Base-by-base conservation (phyloP, 2,329 filamentous ascomycete species). In the Aspergillus sp. region DNA sequence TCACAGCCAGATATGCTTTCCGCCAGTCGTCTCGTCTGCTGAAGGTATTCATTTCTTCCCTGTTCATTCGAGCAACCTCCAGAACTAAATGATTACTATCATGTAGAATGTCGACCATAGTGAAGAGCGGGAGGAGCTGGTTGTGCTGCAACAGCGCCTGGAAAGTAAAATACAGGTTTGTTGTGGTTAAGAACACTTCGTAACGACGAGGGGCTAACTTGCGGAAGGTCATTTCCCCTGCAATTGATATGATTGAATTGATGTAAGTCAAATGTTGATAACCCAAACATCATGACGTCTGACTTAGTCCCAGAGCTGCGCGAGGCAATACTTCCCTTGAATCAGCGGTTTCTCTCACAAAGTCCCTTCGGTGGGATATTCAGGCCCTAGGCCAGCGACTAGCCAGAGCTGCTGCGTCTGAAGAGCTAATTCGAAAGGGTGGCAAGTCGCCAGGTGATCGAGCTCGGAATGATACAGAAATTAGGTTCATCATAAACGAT, bases 191-290 rank as follows among this genome's bases (percentile, higher is more conserved):
- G 10, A 19, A 22, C 37, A 39, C 10, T 7, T 19, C 13, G 13
- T n/a, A 17, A 35, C 5, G 17, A 12, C 5, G 10, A 42, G 41
- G 17, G 47, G 22, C 48, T 55, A 23, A 56, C 38, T 33, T 22
- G 20, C 20, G 10, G 7, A 30, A 88, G 83, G 88, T 95, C 55
- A 84, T 96, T 41, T 90, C 89, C 9, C 90, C 90, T 1, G 87
- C 89, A 7, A 91, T 95, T 60, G 89, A 95, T 64, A 83, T 95
- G 75, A 89, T 95, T 59, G 88, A 95, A 66, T 79, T 96, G 59
- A 93, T 93, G 84, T 87, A 66, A 58, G 77, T 62, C 25, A 13
- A 20, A 17, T 17, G n/a, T 6, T n/a, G 1, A 13, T 39, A n/a
- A 10, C n/a, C n/a, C 27, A 20, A 27, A 35, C 20, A 7, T 20